Conservation (phyloP, 805 yeast species). For the Zygoascus bituminiphila region DNA sequence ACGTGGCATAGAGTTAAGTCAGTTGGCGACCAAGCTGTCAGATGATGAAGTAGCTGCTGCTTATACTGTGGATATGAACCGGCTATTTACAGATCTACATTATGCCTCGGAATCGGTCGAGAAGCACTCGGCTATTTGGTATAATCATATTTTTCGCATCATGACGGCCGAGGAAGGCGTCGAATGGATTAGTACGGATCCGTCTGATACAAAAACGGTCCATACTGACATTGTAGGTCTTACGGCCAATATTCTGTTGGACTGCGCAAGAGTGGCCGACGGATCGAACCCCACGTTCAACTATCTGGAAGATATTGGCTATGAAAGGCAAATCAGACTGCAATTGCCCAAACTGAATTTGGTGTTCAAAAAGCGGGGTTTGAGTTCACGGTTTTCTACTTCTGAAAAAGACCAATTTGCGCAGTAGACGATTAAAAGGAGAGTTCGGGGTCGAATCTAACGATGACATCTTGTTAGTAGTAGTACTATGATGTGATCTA, state of each 20-base stretch:
- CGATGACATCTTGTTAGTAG: too few relatives aligned
- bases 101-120: neutral
- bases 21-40: constrained; percentile 5
- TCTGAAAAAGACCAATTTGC: neutral
- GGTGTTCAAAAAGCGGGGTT: neutral
- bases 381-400: neutral
- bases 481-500: too few relatives aligned
- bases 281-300: constrained; percentile 5
- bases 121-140: neutral
- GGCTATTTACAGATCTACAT: neutral
- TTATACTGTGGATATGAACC: neutral
- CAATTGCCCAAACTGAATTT: neutral
- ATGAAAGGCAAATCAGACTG: constrained; percentile 6
- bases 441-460: too few relatives aligned
- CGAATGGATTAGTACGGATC: neutral
- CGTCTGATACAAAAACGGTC: neutral
- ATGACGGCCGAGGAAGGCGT: neutral
- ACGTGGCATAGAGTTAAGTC: neutral
- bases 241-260: constrained; percentile 18
- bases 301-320: constrained; percentile 8
- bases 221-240: constrained; percentile 10
- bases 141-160: neutral
- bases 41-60: constrained; percentile 5
- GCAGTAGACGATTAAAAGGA: too few relatives aligned
- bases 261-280: constrained; percentile 14